Conservation (phyloP, 257 asterid genomes). For the Knoxia roxburghii region DNA sequence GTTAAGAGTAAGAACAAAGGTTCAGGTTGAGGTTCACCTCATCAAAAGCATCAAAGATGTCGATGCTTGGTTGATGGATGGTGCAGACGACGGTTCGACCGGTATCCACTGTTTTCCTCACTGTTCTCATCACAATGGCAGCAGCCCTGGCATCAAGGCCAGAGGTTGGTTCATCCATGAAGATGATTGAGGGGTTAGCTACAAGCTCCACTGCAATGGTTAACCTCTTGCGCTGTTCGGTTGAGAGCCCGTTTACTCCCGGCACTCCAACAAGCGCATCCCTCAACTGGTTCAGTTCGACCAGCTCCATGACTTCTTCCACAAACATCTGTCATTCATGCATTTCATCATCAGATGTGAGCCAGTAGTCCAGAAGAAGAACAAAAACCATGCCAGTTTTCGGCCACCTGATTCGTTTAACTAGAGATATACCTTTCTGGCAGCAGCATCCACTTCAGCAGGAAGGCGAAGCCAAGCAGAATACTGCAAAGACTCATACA, state of each 20-base stretch:
- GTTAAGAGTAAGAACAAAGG: not conserved
- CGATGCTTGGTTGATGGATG: slow-evolving; percentile 90
- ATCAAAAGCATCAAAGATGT: slow-evolving; percentile 84
- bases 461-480: slow-evolving; percentile 88
- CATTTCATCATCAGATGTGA: not conserved
- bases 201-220: slow-evolving; percentile 87
- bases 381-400: not conserved
- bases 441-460: slow-evolving; percentile 51
- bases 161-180: slow-evolving; percentile 97
- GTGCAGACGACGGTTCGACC: slow-evolving; percentile 94
- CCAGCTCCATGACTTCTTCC: slow-evolving; percentile 78
- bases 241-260: slow-evolving; percentile 76
- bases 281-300: slow-evolving; percentile 54
- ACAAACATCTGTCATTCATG: slow-evolving; percentile 51
- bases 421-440: slow-evolving; percentile 47
- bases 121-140: slow-evolving; percentile 92
- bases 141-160: slow-evolving; percentile 95
- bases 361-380: not conserved
- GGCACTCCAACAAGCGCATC: slow-evolving; percentile 82
- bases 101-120: slow-evolving; percentile 85
- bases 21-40: slow-evolving; percentile 61
- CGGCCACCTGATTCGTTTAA: not conserved
- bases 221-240: slow-evolving; percentile 79
- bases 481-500: slow-evolving; percentile 67
- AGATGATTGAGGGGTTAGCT: slow-evolving; percentile 84